phyloP scores from a whole-genome alignment of 106 monocot genomes.

The Dioscorea alata region DNA sequence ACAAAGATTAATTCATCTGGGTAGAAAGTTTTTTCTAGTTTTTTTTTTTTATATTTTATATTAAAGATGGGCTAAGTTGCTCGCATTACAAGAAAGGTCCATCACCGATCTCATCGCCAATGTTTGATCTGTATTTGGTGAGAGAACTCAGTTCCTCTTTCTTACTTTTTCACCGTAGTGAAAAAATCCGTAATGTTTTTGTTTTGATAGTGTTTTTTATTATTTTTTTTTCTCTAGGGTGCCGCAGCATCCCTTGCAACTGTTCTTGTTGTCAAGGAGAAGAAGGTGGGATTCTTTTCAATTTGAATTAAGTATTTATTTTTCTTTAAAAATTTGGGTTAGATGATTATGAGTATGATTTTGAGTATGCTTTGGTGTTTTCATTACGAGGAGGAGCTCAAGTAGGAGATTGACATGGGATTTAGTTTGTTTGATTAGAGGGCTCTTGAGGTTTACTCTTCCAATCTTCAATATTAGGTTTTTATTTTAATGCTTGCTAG shows the following conservation, averaged over 20 bases:
- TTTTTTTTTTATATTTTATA: too few species aligned
- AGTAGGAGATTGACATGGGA: too few species aligned
- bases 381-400: too few species aligned
- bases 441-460: not conserved
- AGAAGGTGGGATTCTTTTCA: conserved; percentile 25
- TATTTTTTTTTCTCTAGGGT: too few species aligned
- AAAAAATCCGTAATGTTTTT: not conserved
- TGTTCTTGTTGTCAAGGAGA: conserved; percentile 32
- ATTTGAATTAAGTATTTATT: not conserved
- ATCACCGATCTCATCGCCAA: conserved; percentile 58
- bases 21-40: too few species aligned
- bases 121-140: conserved; percentile 37
- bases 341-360: too few species aligned
- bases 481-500: not conserved
- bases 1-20: too few species aligned
- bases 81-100: conserved; percentile 37
- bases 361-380: too few species aligned
- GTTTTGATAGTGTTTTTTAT: not conserved
- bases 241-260: conserved; percentile 15
- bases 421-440: conserved; percentile 47
- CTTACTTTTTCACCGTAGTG: not conserved
- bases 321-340: not conserved
- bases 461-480: not conserved
- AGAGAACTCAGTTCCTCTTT: not conserved
- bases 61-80: too few species aligned